A percentile compares a stretch with the other conserved stretches of the same genome.
These are phyloP conservation scores for Neofusicoccum umdonicola DNA, from an alignment of 2,329 filamentous ascomycete genomes.

Conservation along the genomic window DNA sequence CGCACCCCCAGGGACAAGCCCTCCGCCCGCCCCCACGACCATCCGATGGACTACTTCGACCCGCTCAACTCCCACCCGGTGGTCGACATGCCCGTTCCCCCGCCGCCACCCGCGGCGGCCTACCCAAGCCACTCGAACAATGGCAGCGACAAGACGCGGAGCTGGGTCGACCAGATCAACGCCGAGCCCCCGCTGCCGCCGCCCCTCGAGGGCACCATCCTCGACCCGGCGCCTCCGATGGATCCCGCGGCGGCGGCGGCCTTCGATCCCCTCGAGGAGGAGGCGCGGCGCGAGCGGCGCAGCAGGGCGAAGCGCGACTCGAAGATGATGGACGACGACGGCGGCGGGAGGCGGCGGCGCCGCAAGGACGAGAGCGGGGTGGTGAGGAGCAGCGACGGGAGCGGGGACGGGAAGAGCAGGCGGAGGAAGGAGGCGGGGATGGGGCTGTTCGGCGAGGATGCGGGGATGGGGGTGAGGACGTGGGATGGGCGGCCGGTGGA, in stretches of 20 bases:
- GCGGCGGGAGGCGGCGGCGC: not conserved
- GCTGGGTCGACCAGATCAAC: slow-evolving; percentile 48
- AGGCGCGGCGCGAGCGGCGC: slow-evolving; percentile 7
- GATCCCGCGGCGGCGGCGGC: slow-evolving; percentile 11
- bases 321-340: slow-evolving; percentile 7
- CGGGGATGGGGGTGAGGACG: slow-evolving; percentile 8
- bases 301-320: slow-evolving; percentile 12
- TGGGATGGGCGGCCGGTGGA: slow-evolving; percentile 16
- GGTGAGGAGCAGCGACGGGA: slow-evolving; percentile 10
- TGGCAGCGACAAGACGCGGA: slow-evolving; percentile 47
- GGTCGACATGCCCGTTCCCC: not conserved
- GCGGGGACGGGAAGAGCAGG: not conserved
- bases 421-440: not conserved
- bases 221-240: slow-evolving; percentile 36
- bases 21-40: slow-evolving; percentile 32
- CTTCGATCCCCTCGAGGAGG: slow-evolving; percentile 30
- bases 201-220: slow-evolving; percentile 46
- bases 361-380: not conserved
- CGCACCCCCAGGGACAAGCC: slow-evolving; percentile 28
- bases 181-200: slow-evolving; percentile 47
- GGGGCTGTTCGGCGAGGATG: slow-evolving; percentile 5
- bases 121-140: slow-evolving; percentile 31
- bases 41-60: slow-evolving; percentile 43
- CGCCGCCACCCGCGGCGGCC: slow-evolving; percentile 18
- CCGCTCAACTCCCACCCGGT: slow-evolving; percentile 33